These are phyloP conservation scores for Aspergillaceae sp. DNA, from an alignment of 2,329 filamentous ascomycete species.

Conservation along the genomic window DNA sequence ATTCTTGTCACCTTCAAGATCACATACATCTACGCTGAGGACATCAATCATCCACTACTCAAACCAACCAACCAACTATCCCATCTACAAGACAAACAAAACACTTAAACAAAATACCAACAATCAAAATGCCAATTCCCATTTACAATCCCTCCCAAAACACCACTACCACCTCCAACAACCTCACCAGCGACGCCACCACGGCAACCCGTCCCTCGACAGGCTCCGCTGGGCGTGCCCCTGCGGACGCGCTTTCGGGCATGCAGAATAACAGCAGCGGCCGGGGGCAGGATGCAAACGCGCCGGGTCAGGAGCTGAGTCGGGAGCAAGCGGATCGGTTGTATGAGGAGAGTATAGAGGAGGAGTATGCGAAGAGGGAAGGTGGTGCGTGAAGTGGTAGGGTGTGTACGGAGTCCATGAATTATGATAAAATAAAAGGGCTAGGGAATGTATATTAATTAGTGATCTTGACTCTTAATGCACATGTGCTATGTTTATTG, in stretches of 20 bases:
- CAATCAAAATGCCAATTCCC: background rate
- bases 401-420: no score
- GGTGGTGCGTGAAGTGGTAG: conserved; percentile 25
- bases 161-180: background rate
- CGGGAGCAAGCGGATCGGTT: conserved; percentile 36
- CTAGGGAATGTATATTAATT: background rate
- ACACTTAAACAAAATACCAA: background rate
- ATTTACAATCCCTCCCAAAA: background rate
- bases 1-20: no score
- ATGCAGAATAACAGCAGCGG: conserved; percentile 7
- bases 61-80: background rate
- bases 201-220: conserved; percentile 2
- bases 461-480: background rate
- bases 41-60: background rate
- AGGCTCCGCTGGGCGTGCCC: conserved; percentile 12
- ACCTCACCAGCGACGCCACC: conserved; percentile 3
- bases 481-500: no score
- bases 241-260: conserved; percentile 7
- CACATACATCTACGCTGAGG: background rate
- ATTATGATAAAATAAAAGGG: no score
- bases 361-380: conserved; percentile 40
- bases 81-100: background rate
- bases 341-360: conserved; percentile 41
- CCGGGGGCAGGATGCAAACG: conserved; percentile 6
- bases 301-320: conserved; percentile 20